Conservation (phyloP, 495 filamentous ascomycete species). For the Neurospora sp. region DNA sequence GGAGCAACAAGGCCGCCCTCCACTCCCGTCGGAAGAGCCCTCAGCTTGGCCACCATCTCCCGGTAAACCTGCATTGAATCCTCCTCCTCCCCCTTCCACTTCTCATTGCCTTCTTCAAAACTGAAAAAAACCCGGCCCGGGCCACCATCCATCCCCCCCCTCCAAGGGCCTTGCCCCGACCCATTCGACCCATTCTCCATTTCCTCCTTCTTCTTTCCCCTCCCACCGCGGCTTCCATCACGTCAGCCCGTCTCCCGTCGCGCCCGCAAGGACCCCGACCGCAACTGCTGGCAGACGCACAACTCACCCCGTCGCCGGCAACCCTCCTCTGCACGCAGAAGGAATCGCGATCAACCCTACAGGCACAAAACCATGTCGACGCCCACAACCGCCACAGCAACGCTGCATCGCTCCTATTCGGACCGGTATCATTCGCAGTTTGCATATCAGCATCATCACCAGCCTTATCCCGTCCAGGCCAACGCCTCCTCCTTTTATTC, state of each 20-base stretch:
- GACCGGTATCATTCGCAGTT: conserved; percentile 52
- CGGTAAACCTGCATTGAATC: not conserved
- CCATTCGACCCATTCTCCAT: not conserved
- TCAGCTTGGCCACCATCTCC: not conserved
- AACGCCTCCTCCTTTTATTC: conserved; percentile 32
- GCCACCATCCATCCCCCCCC: not conserved
- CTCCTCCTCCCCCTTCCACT: not conserved
- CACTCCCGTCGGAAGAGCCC: not conserved
- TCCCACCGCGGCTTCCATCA: not conserved
- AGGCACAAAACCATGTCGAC: conserved; percentile 58
- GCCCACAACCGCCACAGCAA: conserved; percentile 70
- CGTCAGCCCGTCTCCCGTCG: not conserved
- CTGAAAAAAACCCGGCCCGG: not conserved
- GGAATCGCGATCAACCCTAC: not conserved
- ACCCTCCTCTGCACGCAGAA: not conserved
- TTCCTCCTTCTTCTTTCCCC: not conserved
- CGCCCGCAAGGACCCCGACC: not conserved
- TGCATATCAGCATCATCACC: conserved; percentile 7
- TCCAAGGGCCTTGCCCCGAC: not conserved
- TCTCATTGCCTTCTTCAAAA: not conserved
- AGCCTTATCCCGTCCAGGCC: conserved; percentile 18
- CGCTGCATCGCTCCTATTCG: conserved; percentile 60
- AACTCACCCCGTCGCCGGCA: not conserved
- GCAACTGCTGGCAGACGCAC: not conserved
- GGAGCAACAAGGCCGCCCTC: not conserved